A percentile compares a stretch with the other conserved stretches of the same genome.
phyloP scores from a whole-genome alignment of 2,329 filamentous ascomycete genomes.

The Juglanconis sp. region DNA sequence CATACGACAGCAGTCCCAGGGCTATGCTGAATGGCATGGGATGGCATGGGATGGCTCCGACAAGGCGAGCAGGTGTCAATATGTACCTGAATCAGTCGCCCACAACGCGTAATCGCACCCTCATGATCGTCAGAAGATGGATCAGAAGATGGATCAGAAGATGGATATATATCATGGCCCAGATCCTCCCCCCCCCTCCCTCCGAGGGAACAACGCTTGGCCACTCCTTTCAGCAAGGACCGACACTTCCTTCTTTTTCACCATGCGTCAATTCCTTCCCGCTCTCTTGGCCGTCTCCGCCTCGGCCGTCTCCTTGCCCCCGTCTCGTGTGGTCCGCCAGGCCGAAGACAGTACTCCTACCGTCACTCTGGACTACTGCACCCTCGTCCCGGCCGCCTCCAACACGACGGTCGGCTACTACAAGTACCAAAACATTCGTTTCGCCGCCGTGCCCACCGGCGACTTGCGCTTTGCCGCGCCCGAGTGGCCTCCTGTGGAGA shows the following conservation, averaged over 20 bases:
- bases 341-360: constrained; percentile 15
- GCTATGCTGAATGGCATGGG: no score
- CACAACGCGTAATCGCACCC: no score
- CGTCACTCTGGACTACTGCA: constrained; percentile 28
- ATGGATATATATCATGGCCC: no score
- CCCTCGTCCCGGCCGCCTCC: constrained; percentile 21
- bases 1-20: no score
- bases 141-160: no score
- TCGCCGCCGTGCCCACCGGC: constrained; percentile 31
- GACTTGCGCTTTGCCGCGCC: constrained; percentile 31
- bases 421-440: constrained; percentile 35
- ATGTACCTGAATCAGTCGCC: no score
- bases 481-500: constrained; percentile 31
- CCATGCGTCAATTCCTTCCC: not conserved
- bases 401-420: constrained; percentile 28
- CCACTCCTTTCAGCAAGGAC: not conserved
- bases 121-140: no score
- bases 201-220: not conserved
- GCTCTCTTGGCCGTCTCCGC: constrained; percentile 1
- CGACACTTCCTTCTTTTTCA: not conserved
- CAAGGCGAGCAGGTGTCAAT: no score
- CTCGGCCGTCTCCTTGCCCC: not conserved
- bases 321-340: constrained; percentile 3
- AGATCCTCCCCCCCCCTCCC: no score
- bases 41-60: no score